These are phyloP conservation scores for Globisporangium barbulae DNA, from an alignment of 352 stramenopile species.

Conservation along the genomic window DNA sequence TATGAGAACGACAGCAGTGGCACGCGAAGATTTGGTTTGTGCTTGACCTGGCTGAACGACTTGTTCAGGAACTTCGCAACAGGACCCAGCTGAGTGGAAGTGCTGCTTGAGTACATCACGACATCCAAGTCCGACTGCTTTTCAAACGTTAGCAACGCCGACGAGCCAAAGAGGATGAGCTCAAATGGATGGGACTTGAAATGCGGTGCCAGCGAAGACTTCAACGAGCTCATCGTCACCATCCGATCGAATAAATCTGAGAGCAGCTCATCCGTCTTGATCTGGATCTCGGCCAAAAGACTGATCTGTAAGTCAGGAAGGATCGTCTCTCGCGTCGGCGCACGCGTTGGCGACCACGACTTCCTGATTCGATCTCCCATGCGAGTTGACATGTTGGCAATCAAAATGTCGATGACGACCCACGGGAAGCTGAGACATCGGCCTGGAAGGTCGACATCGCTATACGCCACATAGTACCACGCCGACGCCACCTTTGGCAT, in stretches of 20 bases:
- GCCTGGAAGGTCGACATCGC: slow-evolving; percentile 29
- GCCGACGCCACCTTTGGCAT: slow-evolving; percentile 48
- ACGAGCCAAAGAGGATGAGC: slow-evolving; percentile 68
- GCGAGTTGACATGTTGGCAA: slow-evolving; percentile 35
- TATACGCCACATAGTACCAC: slow-evolving; percentile 68
- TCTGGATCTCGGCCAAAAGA: slow-evolving; percentile 51
- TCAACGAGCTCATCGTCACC: slow-evolving; percentile 43
- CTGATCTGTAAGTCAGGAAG: slow-evolving; percentile 59
- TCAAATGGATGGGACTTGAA: slow-evolving; percentile 42
- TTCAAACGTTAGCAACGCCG: slow-evolving; percentile 70
- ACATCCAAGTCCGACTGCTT: slow-evolving; percentile 75
- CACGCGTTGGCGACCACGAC: slow-evolving; percentile 24
- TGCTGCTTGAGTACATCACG: slow-evolving; percentile 24
- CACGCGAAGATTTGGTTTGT: slow-evolving; percentile 50
- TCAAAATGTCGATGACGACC: slow-evolving; percentile 57
- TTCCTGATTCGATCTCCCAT: slow-evolving; percentile 18
- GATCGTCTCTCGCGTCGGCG: slow-evolving; percentile 25
- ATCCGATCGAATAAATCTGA: slow-evolving; percentile 65
- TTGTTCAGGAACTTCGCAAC: slow-evolving; percentile 32
- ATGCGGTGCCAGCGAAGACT: slow-evolving; percentile 30
- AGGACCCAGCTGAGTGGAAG: slow-evolving; percentile 23
- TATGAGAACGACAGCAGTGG: slow-evolving; percentile 64
- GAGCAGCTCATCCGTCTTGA: slow-evolving; percentile 45
- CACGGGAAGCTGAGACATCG: slow-evolving; percentile 67
- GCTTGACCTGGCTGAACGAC: slow-evolving; percentile 29